Conservation (phyloP, 331 rosid species). For the Malus hybrid region DNA sequence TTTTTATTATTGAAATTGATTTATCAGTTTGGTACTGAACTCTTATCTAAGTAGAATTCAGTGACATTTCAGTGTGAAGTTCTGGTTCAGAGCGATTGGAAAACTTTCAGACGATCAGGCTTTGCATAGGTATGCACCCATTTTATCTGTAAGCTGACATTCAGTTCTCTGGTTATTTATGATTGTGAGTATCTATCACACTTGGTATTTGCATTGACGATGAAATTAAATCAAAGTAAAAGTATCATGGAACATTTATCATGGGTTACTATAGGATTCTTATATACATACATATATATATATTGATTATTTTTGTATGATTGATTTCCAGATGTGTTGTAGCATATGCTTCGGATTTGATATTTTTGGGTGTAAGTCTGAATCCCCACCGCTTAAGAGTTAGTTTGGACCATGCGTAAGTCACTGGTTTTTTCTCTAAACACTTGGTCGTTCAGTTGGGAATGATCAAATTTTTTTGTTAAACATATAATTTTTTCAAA, state of each 20-base stretch:
- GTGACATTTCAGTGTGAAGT: slow-evolving; percentile 58
- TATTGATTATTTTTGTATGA: background rate
- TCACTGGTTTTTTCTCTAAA: background rate
- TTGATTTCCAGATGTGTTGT: slow-evolving; percentile 66
- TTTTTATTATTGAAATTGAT: background rate
- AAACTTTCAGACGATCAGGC: slow-evolving; percentile 92
- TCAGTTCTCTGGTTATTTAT: slow-evolving; percentile 1
- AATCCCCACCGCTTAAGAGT: slow-evolving; percentile 87
- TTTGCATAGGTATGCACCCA: slow-evolving; percentile 68
- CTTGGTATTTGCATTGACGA: background rate
- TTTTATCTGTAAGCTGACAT: background rate
- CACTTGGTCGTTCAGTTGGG: background rate
- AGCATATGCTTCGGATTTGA: slow-evolving; percentile 81
- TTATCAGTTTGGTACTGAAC: background rate
- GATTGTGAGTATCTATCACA: background rate
- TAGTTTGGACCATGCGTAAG: slow-evolving; percentile 96
- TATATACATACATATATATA: too few species aligned
- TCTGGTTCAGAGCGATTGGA: slow-evolving; percentile 91
- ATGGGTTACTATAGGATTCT: background rate
- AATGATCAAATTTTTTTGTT: background rate
- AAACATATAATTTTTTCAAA: background rate
- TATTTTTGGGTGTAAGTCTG: slow-evolving; percentile 69
- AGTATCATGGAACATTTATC: background rate
- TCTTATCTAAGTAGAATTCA: slow-evolving; percentile 14
- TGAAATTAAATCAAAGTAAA: background rate